Percentiles rank a stretch among this genome's conserved stretches.
phyloP scores from a whole-genome alignment of 1,284 basidiomycete genomes.

The Irpex rosettiformis region DNA sequence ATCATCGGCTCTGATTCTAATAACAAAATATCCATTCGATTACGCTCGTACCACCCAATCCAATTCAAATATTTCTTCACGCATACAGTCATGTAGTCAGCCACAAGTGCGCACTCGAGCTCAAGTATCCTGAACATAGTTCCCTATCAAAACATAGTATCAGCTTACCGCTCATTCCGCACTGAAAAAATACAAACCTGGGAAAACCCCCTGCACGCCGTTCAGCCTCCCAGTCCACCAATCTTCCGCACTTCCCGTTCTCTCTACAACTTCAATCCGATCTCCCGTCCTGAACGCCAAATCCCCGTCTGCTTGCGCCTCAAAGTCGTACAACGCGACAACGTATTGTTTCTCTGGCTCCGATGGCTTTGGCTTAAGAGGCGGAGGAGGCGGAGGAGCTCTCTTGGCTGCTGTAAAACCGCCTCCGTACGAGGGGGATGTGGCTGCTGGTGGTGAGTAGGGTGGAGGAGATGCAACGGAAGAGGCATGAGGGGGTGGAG shows the following conservation, averaged over 20 bases:
- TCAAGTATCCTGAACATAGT: slow-evolving; percentile 10
- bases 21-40: neutral
- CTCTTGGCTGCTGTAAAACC: slow-evolving; percentile 53
- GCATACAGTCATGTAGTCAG: neutral
- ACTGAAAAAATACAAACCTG: slow-evolving; percentile 68
- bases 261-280: slow-evolving; percentile 88
- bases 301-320: slow-evolving; percentile 91
- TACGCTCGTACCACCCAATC: neutral
- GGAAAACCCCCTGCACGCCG: slow-evolving; percentile 89
- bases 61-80: neutral
- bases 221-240: slow-evolving; percentile 97
- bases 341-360: slow-evolving; percentile 72
- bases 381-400: slow-evolving; percentile 83
- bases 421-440: slow-evolving; percentile 1
- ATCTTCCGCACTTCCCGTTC: slow-evolving; percentile 83
- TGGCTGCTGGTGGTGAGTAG: slow-evolving; percentile 42
- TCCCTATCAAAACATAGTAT: slow-evolving; percentile 1
- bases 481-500: slow-evolving; percentile 35
- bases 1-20: no score
- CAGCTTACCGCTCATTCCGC: neutral
- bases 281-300: slow-evolving; percentile 92
- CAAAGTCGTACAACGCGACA: slow-evolving; percentile 94
- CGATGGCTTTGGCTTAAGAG: slow-evolving; percentile 77
- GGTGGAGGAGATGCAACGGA: slow-evolving; percentile 48
- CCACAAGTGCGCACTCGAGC: neutral